Base-by-base conservation (phyloP, 177 flowering plant species). In the Vitis hybrid region DNA sequence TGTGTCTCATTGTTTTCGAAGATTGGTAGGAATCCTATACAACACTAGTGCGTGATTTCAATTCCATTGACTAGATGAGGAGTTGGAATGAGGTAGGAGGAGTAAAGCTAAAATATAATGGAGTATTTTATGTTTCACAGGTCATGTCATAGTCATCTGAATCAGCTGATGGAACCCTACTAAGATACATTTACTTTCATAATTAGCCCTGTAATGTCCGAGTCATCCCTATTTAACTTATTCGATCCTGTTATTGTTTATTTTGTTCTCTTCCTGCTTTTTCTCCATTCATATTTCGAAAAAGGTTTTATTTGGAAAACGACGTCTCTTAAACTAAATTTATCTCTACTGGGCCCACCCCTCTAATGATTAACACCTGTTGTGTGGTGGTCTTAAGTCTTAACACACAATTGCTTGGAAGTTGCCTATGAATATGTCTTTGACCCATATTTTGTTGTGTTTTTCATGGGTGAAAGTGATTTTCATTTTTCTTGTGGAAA, bases 211-310 rank as follows among this genome's bases (percentile, higher is more conserved):
- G 71, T 16, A 69, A 66, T 67, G 76, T 65, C 46, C 71, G 73
- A 81, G 73, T 79, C 82, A 81, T 58, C 60, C 46, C 60, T 62
- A 66, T 68, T 63, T 67, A 66, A 74, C 74, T 57, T 74, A 56
- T 68, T 24, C 24, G 18, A 35, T 66, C 54, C 11, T 52, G 0
- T 19, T 15, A 2, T 70, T 62, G 10, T 11, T 13, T 49, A 12
- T 65, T 61, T 51, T 51, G 50, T 69, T 61, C 50, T 61, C 65
- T 51, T 69, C 0, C 52, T 69, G 52, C 27, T 35, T 52, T 61
- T 2, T 30, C 9, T 69, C 1, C 16, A 24, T 10, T 32, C 4
- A 57, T 0, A 16, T 8, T 11, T 19, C 16, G 3, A 40, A 14
- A 14, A 56, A 54, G 16, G 15, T 55, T 56, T 7, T 15, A 3